Evolutionary conservation across 1,284 basidiomycete species (phyloP).

Genomic region (Heterobasidion irregulare): DNA sequence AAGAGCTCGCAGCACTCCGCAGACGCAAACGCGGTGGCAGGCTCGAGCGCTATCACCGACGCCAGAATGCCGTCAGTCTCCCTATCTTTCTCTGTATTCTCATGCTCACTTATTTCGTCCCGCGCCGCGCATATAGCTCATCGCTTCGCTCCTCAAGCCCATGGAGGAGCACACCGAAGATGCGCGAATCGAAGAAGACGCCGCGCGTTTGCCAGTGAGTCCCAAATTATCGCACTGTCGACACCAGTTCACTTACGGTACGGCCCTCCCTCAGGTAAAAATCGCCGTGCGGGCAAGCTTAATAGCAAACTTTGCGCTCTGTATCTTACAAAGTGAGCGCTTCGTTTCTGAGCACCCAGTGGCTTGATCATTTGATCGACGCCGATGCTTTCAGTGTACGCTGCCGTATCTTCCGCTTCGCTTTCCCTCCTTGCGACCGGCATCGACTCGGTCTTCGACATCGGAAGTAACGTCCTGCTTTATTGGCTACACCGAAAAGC

Average conservation of each 20-base stretch:
- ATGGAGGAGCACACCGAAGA: slow-evolving; percentile 81
- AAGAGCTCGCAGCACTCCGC: slow-evolving; percentile 53
- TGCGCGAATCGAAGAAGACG: slow-evolving; percentile 56
- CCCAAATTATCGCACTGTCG: not conserved
- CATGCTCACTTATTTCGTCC: slow-evolving; percentile 2
- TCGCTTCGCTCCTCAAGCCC: slow-evolving; percentile 77
- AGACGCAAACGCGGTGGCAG: slow-evolving; percentile 51
- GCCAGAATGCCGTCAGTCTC: slow-evolving; percentile 70
- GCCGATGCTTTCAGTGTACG: slow-evolving; percentile 54
- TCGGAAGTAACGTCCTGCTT: slow-evolving; percentile 84
- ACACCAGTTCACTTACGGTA: not conserved
- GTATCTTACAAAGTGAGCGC: slow-evolving; percentile 54
- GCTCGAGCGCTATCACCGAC: slow-evolving; percentile 67
- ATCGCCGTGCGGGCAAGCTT: slow-evolving; percentile 86
- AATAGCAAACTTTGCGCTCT: slow-evolving; percentile 65
- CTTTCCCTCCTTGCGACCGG: slow-evolving; percentile 86
- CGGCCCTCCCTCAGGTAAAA: slow-evolving; percentile 51
- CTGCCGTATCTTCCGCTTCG: slow-evolving; percentile 79
- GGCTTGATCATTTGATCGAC: slow-evolving; percentile 1
- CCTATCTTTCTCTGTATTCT: not conserved
- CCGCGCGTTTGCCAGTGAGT: slow-evolving; percentile 55
- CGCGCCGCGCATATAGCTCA: slow-evolving; percentile 44
- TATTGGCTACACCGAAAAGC: slow-evolving; percentile 80
- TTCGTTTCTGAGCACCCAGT: not conserved
- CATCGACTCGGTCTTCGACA: slow-evolving; percentile 87